Base-by-base conservation (phyloP, 1,284 basidiomycete species). In the Rhodotorula mucilaginosa region DNA sequence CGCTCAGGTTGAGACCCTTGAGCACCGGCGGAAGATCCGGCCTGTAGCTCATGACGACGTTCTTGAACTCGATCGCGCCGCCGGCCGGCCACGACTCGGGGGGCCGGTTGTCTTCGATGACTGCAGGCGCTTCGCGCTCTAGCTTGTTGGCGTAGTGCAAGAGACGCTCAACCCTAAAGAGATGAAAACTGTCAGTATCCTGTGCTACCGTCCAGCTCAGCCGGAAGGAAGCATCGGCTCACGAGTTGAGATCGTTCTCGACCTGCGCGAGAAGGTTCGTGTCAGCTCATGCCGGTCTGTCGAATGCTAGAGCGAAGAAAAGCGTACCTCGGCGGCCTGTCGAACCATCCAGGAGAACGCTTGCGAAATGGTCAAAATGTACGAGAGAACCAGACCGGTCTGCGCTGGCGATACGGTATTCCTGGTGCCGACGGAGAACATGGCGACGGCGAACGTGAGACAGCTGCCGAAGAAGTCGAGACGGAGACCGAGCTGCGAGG, bases 191-290 rank as follows among this genome's bases (percentile, higher is more conserved):
- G 16, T 60, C 44, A 60, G 58, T n/a, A 16, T 26, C 26, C 26
- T 26, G 26, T 26, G 26, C 26, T 26, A 26, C 26, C 26, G 26
- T 26, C 26, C 26, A 26, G 26, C 26, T 26, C 26, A 26, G 26
- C 26, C 26, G 26, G 26, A 26, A 26, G 26, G 26, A 16, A 29
- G 2, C n/a, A 29, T 34, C 3, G 12, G 54, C 89, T 88, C n/a
- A 60, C 61, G 63, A 64, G 80, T 93, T 93, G 90, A 95, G 93
- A 81, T 94, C 87, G 80, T 95, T 94, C 81, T 95, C 91, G 21
- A 93, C 88, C 54, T 56, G 54, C 51, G 51, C 4, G 5, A 26
- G 54, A 16, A 56, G 26, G 3, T 6, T 29, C 54, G 29, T n/a
- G 79, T 93, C 90, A 5, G 90, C 90, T 19, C 54, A 31, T 26